Percentiles rank a stretch among this genome's conserved stretches.
These are phyloP conservation scores for Hysterium pulicare DNA, from an alignment of 2,329 filamentous ascomycete genomes.

Conservation along the genomic window DNA sequence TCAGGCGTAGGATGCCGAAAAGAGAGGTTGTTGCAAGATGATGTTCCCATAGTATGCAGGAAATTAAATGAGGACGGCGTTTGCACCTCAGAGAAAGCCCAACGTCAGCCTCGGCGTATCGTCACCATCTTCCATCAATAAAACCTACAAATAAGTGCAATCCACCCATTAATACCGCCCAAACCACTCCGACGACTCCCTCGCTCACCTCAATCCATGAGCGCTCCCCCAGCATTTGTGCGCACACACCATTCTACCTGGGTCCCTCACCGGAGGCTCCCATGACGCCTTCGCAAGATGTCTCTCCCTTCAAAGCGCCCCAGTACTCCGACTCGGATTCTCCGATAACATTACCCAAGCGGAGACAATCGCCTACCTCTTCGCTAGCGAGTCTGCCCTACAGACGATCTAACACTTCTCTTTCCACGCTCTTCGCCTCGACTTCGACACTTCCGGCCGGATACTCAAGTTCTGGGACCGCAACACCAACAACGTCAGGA, in stretches of 20 bases:
- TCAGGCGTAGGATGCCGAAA: no score
- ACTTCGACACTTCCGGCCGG: slow-evolving; percentile 44
- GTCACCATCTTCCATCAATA: no score
- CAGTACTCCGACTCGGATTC: slow-evolving; percentile 56
- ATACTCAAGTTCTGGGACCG: slow-evolving; percentile 40
- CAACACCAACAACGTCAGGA: slow-evolving; percentile 38
- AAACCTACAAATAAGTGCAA: not conserved
- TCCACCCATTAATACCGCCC: not conserved
- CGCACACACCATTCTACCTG: slow-evolving; percentile 27
- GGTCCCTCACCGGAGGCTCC: slow-evolving; percentile 34
- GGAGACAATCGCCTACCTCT: slow-evolving; percentile 56
- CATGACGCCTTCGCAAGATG: slow-evolving; percentile 42
- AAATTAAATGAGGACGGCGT: no score
- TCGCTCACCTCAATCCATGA: slow-evolving; percentile 1
- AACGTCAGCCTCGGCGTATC: not conserved
- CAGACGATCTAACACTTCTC: slow-evolving; percentile 50
- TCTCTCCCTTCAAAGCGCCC: slow-evolving; percentile 29
- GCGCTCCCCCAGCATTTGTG: slow-evolving; percentile 21
- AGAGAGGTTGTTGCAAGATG: no score
- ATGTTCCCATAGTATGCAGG: no score
- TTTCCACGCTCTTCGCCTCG: slow-evolving; percentile 52
- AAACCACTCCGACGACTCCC: not conserved
- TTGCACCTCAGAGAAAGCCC: no score
- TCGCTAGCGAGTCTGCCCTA: slow-evolving; percentile 57
- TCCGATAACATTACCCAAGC: slow-evolving; percentile 59